These are phyloP conservation scores for Escovopsis sp. DNA, from an alignment of 2,329 filamentous ascomycete species.

Conservation along the genomic window DNA sequence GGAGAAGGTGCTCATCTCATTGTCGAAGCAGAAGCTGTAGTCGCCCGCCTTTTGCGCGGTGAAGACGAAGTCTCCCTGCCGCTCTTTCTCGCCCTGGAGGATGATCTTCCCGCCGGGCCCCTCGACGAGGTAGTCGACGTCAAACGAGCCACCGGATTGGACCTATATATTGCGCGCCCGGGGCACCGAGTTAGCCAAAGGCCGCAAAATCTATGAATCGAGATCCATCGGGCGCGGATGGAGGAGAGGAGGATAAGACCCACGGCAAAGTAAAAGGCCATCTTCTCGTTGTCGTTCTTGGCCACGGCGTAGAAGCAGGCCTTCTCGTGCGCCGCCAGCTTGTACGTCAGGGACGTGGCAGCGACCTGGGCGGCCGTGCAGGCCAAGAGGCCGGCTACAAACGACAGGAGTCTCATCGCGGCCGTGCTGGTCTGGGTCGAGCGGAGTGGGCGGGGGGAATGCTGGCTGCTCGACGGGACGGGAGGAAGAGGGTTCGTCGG, in stretches of 20 bases:
- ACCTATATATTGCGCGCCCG: constrained; percentile 46
- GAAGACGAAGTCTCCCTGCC: constrained; percentile 96
- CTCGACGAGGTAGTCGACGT: constrained; percentile 82
- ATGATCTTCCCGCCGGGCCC: constrained; percentile 72
- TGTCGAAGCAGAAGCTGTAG: constrained; percentile 96
- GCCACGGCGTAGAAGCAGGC: constrained; percentile 87
- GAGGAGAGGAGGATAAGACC: constrained; percentile 16
- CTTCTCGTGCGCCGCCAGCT: constrained; percentile 77
- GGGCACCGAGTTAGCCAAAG: not conserved
- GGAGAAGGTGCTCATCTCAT: constrained; percentile 93
- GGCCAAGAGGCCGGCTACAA: constrained; percentile 56
- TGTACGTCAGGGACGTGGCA: constrained; percentile 89
- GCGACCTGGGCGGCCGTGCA: constrained; percentile 55
- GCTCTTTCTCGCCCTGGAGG: constrained; percentile 74
- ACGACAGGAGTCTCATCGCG: constrained; percentile 48
- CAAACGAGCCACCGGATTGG: constrained; percentile 95
- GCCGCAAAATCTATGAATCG: no score
- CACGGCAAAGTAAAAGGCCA: constrained; percentile 98
- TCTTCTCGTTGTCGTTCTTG: constrained; percentile 66
- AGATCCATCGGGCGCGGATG: no score
- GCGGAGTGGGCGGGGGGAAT: no score
- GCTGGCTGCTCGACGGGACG: no score
- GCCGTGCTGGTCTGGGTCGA: constrained; percentile 12
- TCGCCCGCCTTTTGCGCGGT: constrained; percentile 78
- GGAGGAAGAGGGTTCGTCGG: constrained; percentile 2